Evolutionary conservation across 345 rosid species (phyloP).

Genomic region (Eucalyptus viminalis): DNA sequence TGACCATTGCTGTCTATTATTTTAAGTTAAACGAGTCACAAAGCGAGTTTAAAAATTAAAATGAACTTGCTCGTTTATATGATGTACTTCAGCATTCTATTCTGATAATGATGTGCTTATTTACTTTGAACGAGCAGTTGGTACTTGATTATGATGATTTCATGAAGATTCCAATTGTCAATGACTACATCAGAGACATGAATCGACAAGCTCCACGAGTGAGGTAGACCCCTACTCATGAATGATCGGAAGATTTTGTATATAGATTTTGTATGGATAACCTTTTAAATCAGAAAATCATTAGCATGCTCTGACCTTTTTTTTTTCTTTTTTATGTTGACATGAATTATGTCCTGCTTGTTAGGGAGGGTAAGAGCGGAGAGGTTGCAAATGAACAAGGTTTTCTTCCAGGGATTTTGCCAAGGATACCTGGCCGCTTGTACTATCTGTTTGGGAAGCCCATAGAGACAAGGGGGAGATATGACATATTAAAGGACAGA

Average conservation of each 20-base stretch:
- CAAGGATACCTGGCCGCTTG: slow-evolving; percentile 37
- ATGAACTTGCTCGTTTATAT: not conserved
- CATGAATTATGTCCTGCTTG: not conserved
- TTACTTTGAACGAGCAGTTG: not conserved
- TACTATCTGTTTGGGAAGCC: slow-evolving; percentile 46
- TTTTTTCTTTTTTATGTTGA: not conserved
- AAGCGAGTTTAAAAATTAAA: not conserved
- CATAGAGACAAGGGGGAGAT: slow-evolving; percentile 34
- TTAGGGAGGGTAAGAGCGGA: slow-evolving; percentile 17
- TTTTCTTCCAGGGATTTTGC: slow-evolving; percentile 12
- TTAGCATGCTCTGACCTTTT: not conserved
- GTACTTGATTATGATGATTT: slow-evolving; percentile 31
- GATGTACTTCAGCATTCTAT: not conserved
- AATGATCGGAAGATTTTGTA: not conserved
- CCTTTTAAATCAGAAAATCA: not conserved
- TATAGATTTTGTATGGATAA: not conserved
- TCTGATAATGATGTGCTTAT: not conserved
- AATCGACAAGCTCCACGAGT: not conserved
- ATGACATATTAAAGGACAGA: slow-evolving; percentile 27
- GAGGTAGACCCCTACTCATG: slow-evolving; percentile 8
- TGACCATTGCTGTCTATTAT: not conserved
- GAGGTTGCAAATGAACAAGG: slow-evolving; percentile 28
- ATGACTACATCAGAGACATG: slow-evolving; percentile 1
- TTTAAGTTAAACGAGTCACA: not conserved
- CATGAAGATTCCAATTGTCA: slow-evolving; percentile 29